Conservation (phyloP, 208 protist species). For the Crithidia fasciculata region DNA sequence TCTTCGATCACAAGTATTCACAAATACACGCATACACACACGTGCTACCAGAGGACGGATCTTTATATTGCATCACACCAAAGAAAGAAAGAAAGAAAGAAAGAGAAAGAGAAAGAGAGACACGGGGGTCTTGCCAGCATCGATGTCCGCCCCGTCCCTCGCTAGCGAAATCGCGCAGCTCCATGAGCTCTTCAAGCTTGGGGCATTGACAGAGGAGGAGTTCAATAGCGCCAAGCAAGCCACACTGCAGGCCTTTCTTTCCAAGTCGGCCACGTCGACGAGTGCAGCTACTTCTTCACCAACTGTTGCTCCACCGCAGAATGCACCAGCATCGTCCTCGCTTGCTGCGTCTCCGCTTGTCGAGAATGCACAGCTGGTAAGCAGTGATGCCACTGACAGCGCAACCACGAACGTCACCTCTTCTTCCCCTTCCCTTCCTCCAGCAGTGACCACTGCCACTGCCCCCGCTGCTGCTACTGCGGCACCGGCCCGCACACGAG, state of each 20-base stretch:
- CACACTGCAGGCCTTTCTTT: conserved; percentile 33
- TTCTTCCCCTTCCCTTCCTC: background rate
- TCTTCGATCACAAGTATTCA: conserved; percentile 1
- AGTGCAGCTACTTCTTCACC: background rate
- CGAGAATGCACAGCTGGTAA: too few species aligned
- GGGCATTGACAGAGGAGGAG: conserved; percentile 61
- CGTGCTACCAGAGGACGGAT: too few species aligned
- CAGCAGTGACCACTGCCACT: background rate
- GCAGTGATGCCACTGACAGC: too few species aligned
- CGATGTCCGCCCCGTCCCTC: conserved; percentile 44
- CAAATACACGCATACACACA: conserved; percentile 19
- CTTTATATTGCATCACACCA: too few species aligned
- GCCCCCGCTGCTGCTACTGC: background rate
- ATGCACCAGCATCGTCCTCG: too few species aligned
- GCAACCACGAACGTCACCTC: background rate
- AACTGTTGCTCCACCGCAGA: too few species aligned
- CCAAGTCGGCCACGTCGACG: background rate
- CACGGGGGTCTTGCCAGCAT: background rate
- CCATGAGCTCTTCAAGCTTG: conserved; percentile 57
- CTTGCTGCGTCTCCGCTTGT: too few species aligned
- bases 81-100: too few species aligned
- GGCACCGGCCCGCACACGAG: background rate
- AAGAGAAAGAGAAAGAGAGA: too few species aligned
- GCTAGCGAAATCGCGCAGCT: conserved; percentile 58
- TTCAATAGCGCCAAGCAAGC: conserved; percentile 65